Percentiles rank a stretch among this genome's conserved stretches.
phyloP scores from a whole-genome alignment of 208 protist genomes.

The Lotmaria passim region DNA sequence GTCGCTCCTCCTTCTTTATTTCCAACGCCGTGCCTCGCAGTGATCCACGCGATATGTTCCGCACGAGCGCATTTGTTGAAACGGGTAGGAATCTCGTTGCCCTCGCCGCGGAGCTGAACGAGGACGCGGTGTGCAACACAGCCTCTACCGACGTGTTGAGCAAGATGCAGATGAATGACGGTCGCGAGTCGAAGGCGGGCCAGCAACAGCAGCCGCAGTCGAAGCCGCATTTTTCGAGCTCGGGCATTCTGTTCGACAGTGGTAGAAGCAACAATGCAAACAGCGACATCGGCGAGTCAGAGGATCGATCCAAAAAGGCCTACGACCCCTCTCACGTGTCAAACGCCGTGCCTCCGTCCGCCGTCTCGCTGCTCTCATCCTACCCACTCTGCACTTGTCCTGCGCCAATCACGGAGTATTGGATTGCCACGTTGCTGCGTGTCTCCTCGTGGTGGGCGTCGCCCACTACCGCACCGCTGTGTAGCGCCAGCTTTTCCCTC shows the following conservation, averaged over 20 bases:
- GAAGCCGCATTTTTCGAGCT: too few relatives aligned
- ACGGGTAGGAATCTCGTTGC: conserved; percentile 10
- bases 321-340: background rate
- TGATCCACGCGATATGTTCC: conserved; percentile 7
- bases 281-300: background rate
- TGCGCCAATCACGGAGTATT: conserved; percentile 24
- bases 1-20: too few relatives aligned
- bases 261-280: background rate
- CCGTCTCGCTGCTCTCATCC: conserved; percentile 27
- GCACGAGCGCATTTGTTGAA: conserved; percentile 16
- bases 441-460: conserved; percentile 21
- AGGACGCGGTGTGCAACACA: background rate
- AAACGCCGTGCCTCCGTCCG: background rate
- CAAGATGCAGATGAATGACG: background rate
- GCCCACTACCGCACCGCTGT: background rate
- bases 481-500: background rate
- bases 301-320: background rate
- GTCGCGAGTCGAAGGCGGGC: background rate
- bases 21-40: background rate
- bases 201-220: background rate
- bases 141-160: background rate
- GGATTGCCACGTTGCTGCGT: conserved; percentile 32
- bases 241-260: too few relatives aligned
- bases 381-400: conserved; percentile 30
- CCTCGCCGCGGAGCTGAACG: conserved; percentile 17